phyloP scores from a whole-genome alignment of 192 early-diverging fungal genomes.

The Coemansia sp. region DNA sequence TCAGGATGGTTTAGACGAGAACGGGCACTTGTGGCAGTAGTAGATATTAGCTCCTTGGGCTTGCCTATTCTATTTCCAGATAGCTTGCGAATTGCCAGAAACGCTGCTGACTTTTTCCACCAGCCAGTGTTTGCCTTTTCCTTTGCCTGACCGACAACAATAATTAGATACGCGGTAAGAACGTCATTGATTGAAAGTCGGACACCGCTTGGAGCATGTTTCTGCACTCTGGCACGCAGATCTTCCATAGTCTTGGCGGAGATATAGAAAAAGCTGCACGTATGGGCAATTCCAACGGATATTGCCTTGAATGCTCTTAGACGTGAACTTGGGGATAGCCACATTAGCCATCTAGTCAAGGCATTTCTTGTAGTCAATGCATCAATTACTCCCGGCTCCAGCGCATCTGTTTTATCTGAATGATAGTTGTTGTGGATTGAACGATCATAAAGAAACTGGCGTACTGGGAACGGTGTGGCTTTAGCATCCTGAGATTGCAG shows the following conservation, averaged over 20 bases:
- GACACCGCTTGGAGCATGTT: background rate
- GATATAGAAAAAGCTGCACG: conserved; percentile 16
- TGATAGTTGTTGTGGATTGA: background rate
- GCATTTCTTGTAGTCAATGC: background rate
- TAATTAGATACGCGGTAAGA: background rate
- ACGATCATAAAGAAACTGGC: background rate
- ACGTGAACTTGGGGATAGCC: conserved; percentile 19
- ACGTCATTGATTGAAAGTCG: background rate
- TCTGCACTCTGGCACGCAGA: background rate
- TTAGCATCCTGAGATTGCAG: background rate
- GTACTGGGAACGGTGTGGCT: background rate
- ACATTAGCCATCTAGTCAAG: background rate
- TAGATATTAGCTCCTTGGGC: background rate
- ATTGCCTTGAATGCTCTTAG: background rate
- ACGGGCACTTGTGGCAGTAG: background rate
- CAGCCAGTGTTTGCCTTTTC: background rate
- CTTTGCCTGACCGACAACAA: background rate
- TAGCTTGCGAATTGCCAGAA: background rate
- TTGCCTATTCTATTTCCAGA: background rate
- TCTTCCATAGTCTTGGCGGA: background rate
- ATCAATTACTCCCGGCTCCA: background rate
- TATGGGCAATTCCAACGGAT: background rate
- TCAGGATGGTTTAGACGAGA: background rate
- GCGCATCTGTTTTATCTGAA: background rate
- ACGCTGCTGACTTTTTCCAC: background rate